These are phyloP conservation scores for Zymoseptoria crescenta DNA, from an alignment of 2,329 filamentous ascomycete genomes.

Conservation along the genomic window DNA sequence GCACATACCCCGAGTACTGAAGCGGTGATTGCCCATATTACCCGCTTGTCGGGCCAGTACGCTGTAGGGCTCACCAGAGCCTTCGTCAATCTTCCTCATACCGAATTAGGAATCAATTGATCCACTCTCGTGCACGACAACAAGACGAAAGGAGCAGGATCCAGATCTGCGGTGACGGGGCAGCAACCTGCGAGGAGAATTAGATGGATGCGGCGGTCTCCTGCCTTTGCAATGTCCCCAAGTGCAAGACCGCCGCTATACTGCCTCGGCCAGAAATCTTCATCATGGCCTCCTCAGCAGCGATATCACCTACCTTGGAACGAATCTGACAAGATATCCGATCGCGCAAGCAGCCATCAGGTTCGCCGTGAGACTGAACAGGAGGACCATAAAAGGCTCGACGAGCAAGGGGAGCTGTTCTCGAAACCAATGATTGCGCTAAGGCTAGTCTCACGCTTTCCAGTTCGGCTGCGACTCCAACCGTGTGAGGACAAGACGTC, in stretches of 20 bases:
- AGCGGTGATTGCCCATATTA: too few species aligned
- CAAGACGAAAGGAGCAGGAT: background rate
- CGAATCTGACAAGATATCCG: background rate
- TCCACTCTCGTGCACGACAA: background rate
- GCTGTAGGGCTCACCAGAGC: too few species aligned
- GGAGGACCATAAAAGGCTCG: too few species aligned
- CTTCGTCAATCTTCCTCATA: too few species aligned
- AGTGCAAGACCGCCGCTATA: background rate
- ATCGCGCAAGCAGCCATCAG: background rate
- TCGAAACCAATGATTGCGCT: too few species aligned
- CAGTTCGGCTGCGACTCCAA: too few species aligned
- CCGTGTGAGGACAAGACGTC: too few species aligned
- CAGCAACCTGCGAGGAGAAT: background rate
- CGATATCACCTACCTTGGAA: background rate
- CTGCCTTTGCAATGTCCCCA: background rate
- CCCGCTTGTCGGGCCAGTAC: too few species aligned
- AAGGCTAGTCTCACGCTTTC: too few species aligned
- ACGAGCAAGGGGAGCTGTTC: too few species aligned
- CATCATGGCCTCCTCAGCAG: background rate
- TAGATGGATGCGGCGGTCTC: background rate
- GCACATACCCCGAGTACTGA: too few species aligned
- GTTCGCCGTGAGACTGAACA: background rate
- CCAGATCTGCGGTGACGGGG: background rate
- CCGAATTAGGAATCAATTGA: background rate
- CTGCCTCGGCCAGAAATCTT: background rate